phyloP scores from a whole-genome alignment of 2,329 filamentous ascomycete species.

The Thielaviopsis ethacetica region DNA sequence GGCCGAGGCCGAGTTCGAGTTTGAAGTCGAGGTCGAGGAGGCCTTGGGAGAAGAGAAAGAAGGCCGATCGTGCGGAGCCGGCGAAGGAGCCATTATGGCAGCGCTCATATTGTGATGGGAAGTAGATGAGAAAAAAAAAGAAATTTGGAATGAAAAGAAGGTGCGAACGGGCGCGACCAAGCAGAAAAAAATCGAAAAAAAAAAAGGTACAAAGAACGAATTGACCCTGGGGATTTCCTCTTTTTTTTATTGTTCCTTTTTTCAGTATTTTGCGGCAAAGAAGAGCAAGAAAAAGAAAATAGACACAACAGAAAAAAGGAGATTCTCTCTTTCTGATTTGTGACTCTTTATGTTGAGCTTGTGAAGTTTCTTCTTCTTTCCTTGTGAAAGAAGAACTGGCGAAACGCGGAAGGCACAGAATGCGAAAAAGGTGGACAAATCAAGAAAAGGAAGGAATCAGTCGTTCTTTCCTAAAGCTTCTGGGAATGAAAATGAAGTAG shows the following conservation, averaged over 20 bases:
- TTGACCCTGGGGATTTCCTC: neutral
- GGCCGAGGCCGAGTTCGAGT: conserved; percentile 15
- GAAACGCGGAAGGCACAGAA: no score
- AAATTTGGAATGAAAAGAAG: neutral
- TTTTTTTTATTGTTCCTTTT: neutral
- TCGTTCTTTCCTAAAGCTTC: no score
- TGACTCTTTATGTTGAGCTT: no score
- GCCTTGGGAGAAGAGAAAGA: conserved; percentile 27
- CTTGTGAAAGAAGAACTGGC: no score
- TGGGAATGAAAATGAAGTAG: no score
- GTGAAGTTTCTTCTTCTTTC: no score
- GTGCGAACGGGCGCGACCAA: conserved; percentile 2
- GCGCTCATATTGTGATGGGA: conserved; percentile 40
- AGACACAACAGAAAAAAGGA: neutral
- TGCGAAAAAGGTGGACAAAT: no score
- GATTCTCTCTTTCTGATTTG: neutral
- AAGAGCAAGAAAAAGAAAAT: neutral
- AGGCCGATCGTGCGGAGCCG: conserved; percentile 47
- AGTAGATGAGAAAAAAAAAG: neutral
- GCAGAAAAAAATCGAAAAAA: neutral
- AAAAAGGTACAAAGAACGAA: conserved; percentile 1
- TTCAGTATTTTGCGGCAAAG: neutral
- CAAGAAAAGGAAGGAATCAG: no score
- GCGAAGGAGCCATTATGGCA: conserved; percentile 52
- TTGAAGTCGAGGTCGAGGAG: neutral